Evolutionary conservation across 176 grass and related monocot species (phyloP).

Genomic region (Cenchrus purpureus): DNA sequence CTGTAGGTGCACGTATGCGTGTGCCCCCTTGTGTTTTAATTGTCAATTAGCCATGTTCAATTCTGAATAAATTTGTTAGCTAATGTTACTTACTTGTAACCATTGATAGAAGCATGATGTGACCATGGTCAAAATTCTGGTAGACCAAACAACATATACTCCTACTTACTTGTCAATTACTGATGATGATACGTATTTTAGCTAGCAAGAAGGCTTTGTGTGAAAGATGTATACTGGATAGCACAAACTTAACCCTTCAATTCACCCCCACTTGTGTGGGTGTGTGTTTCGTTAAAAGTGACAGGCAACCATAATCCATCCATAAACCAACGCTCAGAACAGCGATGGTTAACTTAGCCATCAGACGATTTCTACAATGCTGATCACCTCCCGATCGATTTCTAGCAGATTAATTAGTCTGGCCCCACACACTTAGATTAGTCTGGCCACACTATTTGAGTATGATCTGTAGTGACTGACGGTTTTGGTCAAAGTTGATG

Average conservation of each 20-base stretch:
- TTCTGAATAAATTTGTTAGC: neutral
- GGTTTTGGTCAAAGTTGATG: neutral
- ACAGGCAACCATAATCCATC: constrained; percentile 4
- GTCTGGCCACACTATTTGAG: neutral
- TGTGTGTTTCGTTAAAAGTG: neutral
- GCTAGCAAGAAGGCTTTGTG: neutral
- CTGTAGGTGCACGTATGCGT: no score
- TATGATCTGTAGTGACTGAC: neutral
- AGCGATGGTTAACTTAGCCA: constrained; percentile 7
- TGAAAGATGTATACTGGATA: neutral
- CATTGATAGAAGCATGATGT: no score
- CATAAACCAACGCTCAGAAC: neutral
- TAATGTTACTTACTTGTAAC: no score
- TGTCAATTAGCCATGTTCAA: neutral
- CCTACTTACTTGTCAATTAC: neutral
- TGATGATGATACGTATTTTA: neutral
- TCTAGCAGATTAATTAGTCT: no score
- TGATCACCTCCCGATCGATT: no score
- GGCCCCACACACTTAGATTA: no score
- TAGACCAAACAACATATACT: no score
- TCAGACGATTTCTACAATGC: neutral
- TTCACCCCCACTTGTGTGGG: neutral
- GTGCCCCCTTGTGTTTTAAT: neutral
- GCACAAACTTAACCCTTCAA: neutral
- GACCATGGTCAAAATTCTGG: no score